Base-by-base conservation (phyloP, 768 basidiomycete genomes). In the Mrakia hoshinonis region DNA sequence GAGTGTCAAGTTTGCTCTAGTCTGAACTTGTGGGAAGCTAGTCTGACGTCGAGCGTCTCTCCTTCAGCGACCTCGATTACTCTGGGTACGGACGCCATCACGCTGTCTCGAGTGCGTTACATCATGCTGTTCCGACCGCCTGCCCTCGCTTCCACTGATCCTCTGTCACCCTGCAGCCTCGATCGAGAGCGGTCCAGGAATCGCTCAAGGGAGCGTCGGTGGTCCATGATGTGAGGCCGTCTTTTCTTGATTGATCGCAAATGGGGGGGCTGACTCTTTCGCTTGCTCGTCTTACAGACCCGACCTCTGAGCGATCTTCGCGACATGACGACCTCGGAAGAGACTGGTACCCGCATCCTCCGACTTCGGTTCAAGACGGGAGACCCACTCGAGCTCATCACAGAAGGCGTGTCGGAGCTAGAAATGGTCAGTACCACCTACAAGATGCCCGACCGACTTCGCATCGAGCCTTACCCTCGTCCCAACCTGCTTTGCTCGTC, bases 241-340 rank as follows among this genome's bases (percentile, higher is more conserved):
- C 43, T 43, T 43, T 6, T 43, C 43, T 43, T 15, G 15, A 43
- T 7, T 43, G 7, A 7, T 15, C 15, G 43, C n/a, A n/a, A n/a
- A n/a, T n/a, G n/a, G n/a, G n/a, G n/a, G n/a, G n/a, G n/a, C n/a
- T n/a, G n/a, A n/a, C n/a, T n/a, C n/a, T n/a, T n/a, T n/a, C n/a
- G n/a, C n/a, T n/a, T n/a, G 15, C 43, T 43, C 43, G 43, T 43
- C 43, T 43, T 43, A 6, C 43, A 43, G 43, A 43, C 43, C 6
- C 43, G 43, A 43, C 43, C 43, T 43, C 58, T 61, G 22, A 61
- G 22, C 58, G 58, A 61, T 10, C 58, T 61, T 61, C 58, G 58
- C 20, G 58, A 61, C 11, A 31, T 61, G 12, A 36, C 58, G 1
- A 34, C 36, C 18, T 22, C 58, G 58, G 58, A 61, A 2, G 58